Evolutionary conservation across 2,329 filamentous ascomycete genomes (phyloP), one percentile per base, ranked within the genome.

Genomic region (Aspergillus pseudoterreus): DNA sequence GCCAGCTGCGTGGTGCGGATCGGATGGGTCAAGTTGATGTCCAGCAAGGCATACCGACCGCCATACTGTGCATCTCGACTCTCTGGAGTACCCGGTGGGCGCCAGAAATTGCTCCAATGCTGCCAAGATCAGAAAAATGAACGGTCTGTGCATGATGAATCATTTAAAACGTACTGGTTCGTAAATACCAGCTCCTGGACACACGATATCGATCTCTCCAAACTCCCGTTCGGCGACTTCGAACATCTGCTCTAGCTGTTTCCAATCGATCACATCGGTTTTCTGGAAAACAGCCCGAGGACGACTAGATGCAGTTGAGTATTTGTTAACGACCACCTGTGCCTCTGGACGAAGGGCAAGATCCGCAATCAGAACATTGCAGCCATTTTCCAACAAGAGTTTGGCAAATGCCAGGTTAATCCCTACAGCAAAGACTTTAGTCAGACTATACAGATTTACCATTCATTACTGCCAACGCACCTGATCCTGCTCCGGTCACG

Each of bases 401-500:
- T 68, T 69, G 24, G 72, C 72, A 49, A 77, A 77, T 45, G 67
- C 65, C 35, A 77, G 61, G 55, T 77, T 77, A 49, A 78, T 78
- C 14, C 75, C 75, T 77, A 50, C 9, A 21, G 15, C 6, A 15
- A 19, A 6, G 19, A 5, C 11, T 14, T 45, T 51, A 51, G 43
- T 47, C 44, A 36, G 54, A 56, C 36, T 22, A 15, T 11, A 8
- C 5, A 8, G 43, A 4, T 38, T 39, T 47, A 33, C 17, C 38
- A 24, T 43, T 38, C 30, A 9, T 14, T 39, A 38, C 11, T 24
- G 14, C n/a, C 19, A 36, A 63, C 65, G 54, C 63, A 75, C 78
- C 79, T 43, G 78, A 81, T 22, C 79, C 79, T 36, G 77, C 79
- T 30, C 79, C 79, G 10, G 79, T 82, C 27, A 82, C 68, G 43